Conservation (phyloP, 352 stramenopile genomes). For the Elongisporangium anandrum region DNA sequence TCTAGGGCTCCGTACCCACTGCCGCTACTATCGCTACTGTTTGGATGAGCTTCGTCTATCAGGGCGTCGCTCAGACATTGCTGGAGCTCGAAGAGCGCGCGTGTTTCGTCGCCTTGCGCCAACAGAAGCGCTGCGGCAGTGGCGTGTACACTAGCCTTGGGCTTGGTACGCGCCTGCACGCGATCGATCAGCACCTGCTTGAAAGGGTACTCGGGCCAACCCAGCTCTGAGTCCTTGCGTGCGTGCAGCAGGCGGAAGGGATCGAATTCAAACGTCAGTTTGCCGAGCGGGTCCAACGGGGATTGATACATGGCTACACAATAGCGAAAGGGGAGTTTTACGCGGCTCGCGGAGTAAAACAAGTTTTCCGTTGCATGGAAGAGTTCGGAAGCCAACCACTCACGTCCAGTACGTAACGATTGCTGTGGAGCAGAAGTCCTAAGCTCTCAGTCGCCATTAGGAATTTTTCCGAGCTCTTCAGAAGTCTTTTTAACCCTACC, state of each 20-base stretch:
- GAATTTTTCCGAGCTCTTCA: too few species aligned
- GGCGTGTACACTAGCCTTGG: constrained; percentile 23
- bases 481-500: too few species aligned
- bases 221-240: constrained; percentile 32
- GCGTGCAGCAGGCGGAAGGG: constrained; percentile 41
- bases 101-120: constrained; percentile 28
- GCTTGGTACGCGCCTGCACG: constrained; percentile 24
- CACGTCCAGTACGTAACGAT: too few species aligned
- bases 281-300: constrained; percentile 21
- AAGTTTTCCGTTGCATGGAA: too few species aligned
- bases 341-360: too few species aligned
- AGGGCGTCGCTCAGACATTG: constrained; percentile 9
- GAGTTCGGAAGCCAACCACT: too few species aligned
- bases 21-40: constrained; percentile 6
- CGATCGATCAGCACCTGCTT: constrained; percentile 63
- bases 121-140: constrained; percentile 54
- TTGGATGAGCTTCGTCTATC: not conserved
- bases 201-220: constrained; percentile 64
- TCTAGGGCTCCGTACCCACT: constrained; percentile 11
- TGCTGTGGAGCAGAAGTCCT: too few species aligned
- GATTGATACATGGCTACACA: constrained; percentile 45
- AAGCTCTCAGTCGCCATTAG: too few species aligned
- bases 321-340: too few species aligned
- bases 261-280: constrained; percentile 54
- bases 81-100: constrained; percentile 40